A percentile compares a stretch with the other conserved stretches of the same genome.
Evolutionary conservation across 2,329 filamentous ascomycete genomes (phyloP).

Genomic region (Xylaria sp.): DNA sequence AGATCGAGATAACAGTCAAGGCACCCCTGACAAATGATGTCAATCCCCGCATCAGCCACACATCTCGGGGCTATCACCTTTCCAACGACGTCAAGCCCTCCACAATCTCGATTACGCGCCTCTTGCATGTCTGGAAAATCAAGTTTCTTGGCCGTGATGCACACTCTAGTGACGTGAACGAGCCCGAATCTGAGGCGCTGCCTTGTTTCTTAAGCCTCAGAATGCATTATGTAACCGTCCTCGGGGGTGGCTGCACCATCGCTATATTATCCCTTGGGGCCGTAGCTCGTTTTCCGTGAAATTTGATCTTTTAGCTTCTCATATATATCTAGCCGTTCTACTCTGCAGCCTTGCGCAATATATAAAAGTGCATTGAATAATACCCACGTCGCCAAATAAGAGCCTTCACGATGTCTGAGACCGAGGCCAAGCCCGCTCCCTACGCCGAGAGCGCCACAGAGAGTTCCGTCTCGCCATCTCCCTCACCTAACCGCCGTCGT

Average conservation of each 20-base stretch:
- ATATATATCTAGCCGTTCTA: background rate
- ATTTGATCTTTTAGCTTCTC: background rate
- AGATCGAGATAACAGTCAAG: background rate
- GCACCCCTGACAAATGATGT: constrained; percentile 33
- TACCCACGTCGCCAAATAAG: background rate
- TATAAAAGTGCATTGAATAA: background rate
- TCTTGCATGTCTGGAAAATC: constrained; percentile 19
- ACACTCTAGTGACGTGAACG: constrained; percentile 31
- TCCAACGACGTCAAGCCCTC: constrained; percentile 33
- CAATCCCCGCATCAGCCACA: constrained; percentile 32
- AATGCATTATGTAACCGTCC: constrained; percentile 18
- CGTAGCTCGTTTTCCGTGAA: background rate
- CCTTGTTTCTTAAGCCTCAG: constrained; percentile 15
- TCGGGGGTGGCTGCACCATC: background rate
- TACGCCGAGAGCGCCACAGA: constrained; percentile 43
- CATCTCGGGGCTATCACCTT: constrained; percentile 9
- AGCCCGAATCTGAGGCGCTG: background rate
- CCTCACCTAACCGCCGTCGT: constrained; percentile 39
- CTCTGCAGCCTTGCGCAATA: background rate
- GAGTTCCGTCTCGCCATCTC: constrained; percentile 40
- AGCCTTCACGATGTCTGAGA: constrained; percentile 36
- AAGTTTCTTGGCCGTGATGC: constrained; percentile 27
- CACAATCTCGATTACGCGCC: constrained; percentile 34
- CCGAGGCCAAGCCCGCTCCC: constrained; percentile 37
- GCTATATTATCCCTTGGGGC: constrained; percentile 22